phyloP scores from a whole-genome alignment of 805 yeast species.

The Metschnikowia drakensbergensis region DNA sequence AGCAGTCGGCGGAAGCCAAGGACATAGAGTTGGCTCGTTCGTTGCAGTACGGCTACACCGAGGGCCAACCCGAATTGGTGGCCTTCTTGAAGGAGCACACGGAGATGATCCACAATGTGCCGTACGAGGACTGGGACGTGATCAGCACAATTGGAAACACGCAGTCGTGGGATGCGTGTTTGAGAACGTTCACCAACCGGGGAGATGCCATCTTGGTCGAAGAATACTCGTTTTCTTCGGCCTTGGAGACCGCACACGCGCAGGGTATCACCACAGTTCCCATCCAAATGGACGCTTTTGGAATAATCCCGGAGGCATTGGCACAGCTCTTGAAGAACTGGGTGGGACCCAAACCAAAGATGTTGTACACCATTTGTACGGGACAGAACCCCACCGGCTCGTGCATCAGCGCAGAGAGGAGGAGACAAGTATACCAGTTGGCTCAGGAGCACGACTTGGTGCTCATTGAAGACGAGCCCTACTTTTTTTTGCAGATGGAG shows the following conservation, averaged over 20 bases:
- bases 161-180: constrained; percentile 79
- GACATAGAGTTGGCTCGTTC: constrained; percentile 77
- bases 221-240: constrained; percentile 78
- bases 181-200: constrained; percentile 70
- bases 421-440: constrained; percentile 67
- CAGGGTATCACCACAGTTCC: constrained; percentile 67
- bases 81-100: constrained; percentile 76
- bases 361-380: constrained; percentile 87
- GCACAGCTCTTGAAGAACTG: constrained; percentile 62
- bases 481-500: constrained; percentile 94
- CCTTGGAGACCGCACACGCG: constrained; percentile 77
- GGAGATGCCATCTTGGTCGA: constrained; percentile 86
- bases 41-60: constrained; percentile 88
- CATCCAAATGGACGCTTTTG: constrained; percentile 72
- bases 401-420: constrained; percentile 71
- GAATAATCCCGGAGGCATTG: constrained; percentile 70
- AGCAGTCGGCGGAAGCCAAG: constrained; percentile 19
- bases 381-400: constrained; percentile 99
- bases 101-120: constrained; percentile 42
- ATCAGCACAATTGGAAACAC: constrained; percentile 80
- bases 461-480: constrained; percentile 94
- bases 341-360: constrained; percentile 75
- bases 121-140: constrained; percentile 62
- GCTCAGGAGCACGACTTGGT: constrained; percentile 84
- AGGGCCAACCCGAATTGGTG: constrained; percentile 72